Percentiles rank a stretch among this genome's conserved stretches.
These are phyloP conservation scores for Cochlearia excelsa DNA, from an alignment of 345 rosid genomes.

Conservation along the genomic window DNA sequence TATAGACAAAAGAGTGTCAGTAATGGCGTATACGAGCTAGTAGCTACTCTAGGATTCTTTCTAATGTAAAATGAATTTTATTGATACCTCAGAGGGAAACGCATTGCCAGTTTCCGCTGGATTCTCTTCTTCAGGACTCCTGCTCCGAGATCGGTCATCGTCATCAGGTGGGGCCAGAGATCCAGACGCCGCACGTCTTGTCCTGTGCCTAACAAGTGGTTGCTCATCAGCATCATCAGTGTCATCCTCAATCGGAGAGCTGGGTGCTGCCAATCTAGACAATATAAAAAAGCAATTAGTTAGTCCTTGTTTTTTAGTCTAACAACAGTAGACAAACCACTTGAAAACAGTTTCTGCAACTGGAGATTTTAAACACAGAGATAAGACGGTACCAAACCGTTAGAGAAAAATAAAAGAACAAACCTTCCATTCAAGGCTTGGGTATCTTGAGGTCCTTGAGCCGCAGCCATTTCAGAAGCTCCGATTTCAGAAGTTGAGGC, in stretches of 20 bases:
- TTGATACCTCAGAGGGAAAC: conserved; percentile 62
- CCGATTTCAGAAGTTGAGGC: conserved; percentile 47
- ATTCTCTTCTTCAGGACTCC: conserved; percentile 56
- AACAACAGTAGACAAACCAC: conserved; percentile 7
- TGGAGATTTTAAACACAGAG: neutral
- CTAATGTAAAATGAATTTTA: conserved; percentile 3
- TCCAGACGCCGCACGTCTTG: conserved; percentile 52
- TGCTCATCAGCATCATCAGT: conserved; percentile 65
- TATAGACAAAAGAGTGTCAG: conserved; percentile 23
- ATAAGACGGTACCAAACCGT: conserved; percentile 5
- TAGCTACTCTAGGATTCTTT: conserved; percentile 17
- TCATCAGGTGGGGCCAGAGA: conserved; percentile 46
- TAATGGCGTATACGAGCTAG: conserved; percentile 7
- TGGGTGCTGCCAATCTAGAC: conserved; percentile 61
- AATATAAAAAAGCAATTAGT: conserved; percentile 14
- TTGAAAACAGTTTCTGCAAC: neutral
- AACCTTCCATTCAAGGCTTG: conserved; percentile 73
- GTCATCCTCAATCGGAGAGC: conserved; percentile 67
- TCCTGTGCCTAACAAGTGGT: conserved; percentile 72
- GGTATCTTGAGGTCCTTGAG: conserved; percentile 39
- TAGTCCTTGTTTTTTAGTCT: conserved; percentile 8
- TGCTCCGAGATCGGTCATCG: conserved; percentile 51
- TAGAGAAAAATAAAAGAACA: conserved; percentile 15
- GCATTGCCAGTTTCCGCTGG: conserved; percentile 46
- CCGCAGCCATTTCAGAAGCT: conserved; percentile 40